Conservation (phyloP, 2,329 filamentous ascomycete genomes). For the Kalmusia sp. region DNA sequence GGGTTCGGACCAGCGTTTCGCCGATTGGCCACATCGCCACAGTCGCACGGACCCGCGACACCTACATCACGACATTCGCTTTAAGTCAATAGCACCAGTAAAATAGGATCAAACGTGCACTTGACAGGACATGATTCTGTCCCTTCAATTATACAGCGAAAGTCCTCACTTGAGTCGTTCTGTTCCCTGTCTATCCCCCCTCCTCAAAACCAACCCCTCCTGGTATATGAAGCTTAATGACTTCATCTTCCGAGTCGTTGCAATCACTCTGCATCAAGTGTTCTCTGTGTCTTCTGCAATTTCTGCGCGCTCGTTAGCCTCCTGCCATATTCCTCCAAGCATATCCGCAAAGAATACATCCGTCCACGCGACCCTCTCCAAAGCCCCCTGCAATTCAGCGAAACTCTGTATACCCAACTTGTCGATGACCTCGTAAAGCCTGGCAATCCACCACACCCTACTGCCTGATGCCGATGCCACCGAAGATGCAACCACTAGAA, state of each 20-base stretch:
- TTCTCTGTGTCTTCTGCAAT: neutral
- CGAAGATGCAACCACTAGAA: constrained; percentile 24
- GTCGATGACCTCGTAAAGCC: constrained; percentile 17
- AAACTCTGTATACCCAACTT: constrained; percentile 14
- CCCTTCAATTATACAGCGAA: too few relatives aligned
- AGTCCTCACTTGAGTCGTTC: too few relatives aligned
- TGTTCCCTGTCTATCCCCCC: too few relatives aligned
- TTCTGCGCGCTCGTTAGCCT: constrained; percentile 1
- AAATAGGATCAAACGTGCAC: too few relatives aligned
- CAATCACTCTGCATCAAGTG: too few relatives aligned
- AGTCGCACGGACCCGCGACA: neutral
- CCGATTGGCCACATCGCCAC: constrained; percentile 6
- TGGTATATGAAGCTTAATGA: too few relatives aligned
- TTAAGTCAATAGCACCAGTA: too few relatives aligned
- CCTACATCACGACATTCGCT: neutral
- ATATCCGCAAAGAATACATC: constrained; percentile 23
- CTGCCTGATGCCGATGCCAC: constrained; percentile 10
- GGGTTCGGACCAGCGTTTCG: neutral
- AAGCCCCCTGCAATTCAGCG: constrained; percentile 14
- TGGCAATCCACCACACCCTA: constrained; percentile 24
- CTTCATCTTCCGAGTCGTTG: too few relatives aligned
- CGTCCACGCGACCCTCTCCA: constrained; percentile 32
- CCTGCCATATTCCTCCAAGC: constrained; percentile 19
- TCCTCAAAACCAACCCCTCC: too few relatives aligned
- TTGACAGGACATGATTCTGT: too few relatives aligned